Evolutionary conservation across 1,284 basidiomycete genomes (phyloP).

Genomic region (Ceratobasidium papillatum): DNA sequence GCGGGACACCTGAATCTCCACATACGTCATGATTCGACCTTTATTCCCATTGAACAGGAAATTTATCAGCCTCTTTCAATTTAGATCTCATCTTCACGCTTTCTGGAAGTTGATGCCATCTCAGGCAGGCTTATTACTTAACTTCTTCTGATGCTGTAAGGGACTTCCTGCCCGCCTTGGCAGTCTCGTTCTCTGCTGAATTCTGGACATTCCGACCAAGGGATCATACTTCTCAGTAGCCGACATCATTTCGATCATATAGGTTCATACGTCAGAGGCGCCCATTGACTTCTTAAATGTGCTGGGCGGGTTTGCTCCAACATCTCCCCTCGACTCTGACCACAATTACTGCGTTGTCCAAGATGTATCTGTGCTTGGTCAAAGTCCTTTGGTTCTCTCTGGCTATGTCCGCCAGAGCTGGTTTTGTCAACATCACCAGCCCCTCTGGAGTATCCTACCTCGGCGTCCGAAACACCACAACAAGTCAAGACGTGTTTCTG

Average conservation of each 20-base stretch:
- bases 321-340: neutral
- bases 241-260: neutral
- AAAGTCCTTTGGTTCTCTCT: neutral
- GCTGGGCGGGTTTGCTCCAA: neutral
- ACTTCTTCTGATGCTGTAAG: neutral
- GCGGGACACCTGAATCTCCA: neutral
- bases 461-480: conserved; percentile 27
- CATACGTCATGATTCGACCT: neutral
- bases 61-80: neutral
- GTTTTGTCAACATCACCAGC: neutral
- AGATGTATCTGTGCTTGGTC: neutral
- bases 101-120: neutral
- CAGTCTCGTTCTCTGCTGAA: neutral
- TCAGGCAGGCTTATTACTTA: neutral
- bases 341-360: neutral
- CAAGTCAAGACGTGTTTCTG: conserved; percentile 39
- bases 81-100: neutral
- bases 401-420: neutral
- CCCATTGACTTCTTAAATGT: neutral
- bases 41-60: neutral
- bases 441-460: conserved; percentile 30
- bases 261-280: neutral
- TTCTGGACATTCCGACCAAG: neutral
- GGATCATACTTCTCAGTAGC: conserved; percentile 13
- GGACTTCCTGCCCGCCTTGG: neutral